Base-by-base conservation (phyloP, 2,329 filamentous ascomycete species). In the Paecilomyces formosus region DNA sequence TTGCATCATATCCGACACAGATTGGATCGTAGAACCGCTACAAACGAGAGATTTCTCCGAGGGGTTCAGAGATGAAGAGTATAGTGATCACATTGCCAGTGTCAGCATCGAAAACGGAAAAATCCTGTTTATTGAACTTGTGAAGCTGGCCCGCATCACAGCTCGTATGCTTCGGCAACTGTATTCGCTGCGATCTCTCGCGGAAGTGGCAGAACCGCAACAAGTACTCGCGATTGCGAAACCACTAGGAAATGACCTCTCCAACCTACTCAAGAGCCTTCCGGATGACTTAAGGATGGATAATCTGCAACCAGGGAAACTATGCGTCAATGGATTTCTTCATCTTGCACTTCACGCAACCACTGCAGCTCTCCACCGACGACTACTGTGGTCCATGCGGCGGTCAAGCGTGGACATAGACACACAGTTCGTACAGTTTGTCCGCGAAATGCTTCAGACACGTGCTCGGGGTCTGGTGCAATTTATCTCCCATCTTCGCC, bases 51-150 rank as follows among this genome's bases (percentile, higher is more conserved):
- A 59, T 31, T 59, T 59, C 33, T 56, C 57, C 9, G 57, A 59
- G 54, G 55, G 50, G 18, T 49, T 50, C 30, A 50, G 33, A 3
- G 57, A 59, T 24, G 57, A 59, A 35, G 57, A 53, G 3, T 9
- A 11, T 15, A 35, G 31, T 31, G 54, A 59, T 6, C 54, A 56
- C 13, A 26, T 56, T 56, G 57, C 45, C 24, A 59, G 57, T 49
- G 57, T 56, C 2, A 56, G 55, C n/a, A 59, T 59, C 35, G 57
- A 59, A 24, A 56, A 56, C n/a, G 57, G 57, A 18, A 59, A 49
- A 13, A 9, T 22, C 28, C 22, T 56, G 4, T 59, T 59, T 33
- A 56, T 56, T 21, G 55, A 56, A 11, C 51, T 59, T 13, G 28
- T 56, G 12, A 53, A 52, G 4, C 39, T 59, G 11, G 56, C 54